Percentiles rank a stretch among this genome's conserved stretches.
These are phyloP conservation scores for Cryphonectria carpinicola DNA, from an alignment of 2,329 filamentous ascomycete species.

Conservation along the genomic window DNA sequence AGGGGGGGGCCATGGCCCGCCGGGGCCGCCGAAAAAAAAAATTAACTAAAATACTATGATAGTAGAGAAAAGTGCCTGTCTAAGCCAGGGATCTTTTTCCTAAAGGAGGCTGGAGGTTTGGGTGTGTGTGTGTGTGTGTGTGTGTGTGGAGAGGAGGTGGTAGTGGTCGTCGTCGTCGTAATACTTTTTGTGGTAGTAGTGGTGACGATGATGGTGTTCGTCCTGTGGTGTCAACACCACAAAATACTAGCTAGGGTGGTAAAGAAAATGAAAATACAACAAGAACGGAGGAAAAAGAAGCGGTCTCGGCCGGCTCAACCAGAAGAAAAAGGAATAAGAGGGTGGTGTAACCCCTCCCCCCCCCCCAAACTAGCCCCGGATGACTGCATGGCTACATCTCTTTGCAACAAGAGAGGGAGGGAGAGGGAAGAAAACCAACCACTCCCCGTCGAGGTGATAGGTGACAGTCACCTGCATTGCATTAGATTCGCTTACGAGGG, in stretches of 20 bases:
- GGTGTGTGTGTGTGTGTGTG: too few relatives aligned
- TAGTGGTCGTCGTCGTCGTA: too few relatives aligned
- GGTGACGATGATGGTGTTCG: background rate
- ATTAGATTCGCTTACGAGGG: slow-evolving; percentile 6
- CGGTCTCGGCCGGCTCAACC: background rate
- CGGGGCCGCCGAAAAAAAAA: background rate
- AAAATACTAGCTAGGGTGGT: background rate
- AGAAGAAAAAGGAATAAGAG: background rate
- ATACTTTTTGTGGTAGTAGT: background rate
- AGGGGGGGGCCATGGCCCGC: background rate
- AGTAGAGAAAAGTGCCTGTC: background rate
- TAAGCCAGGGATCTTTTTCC: background rate
- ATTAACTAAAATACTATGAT: background rate
- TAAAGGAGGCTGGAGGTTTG: background rate
- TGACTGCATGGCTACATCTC: slow-evolving; percentile 11
- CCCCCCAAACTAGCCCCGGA: background rate
- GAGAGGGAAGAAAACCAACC: background rate
- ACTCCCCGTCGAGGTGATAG: slow-evolving; percentile 1
- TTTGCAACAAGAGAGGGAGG: background rate
- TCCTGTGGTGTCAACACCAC: background rate
- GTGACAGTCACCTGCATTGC: slow-evolving; percentile 12
- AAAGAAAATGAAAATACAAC: background rate
- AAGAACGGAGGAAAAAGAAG: background rate
- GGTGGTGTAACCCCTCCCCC: background rate
- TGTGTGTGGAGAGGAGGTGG: too few relatives aligned